phyloP scores from a whole-genome alignment of 345 rosid species.

The Populus alba region DNA sequence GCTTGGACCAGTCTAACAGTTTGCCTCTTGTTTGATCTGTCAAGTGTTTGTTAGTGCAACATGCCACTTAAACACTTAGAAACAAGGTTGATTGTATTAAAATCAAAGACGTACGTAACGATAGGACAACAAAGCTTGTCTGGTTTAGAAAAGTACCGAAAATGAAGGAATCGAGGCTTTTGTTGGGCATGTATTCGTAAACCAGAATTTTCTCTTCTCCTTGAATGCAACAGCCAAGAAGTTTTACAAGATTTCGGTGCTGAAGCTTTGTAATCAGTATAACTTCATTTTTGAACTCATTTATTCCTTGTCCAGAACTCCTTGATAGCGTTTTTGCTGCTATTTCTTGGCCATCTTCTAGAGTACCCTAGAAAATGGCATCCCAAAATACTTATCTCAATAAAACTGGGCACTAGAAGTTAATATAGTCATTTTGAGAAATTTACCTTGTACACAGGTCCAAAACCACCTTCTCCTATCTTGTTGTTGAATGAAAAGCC shows the following conservation, averaged over 20 bases:
- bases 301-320: conserved; percentile 17
- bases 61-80: too few relatives aligned
- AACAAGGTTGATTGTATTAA: too few relatives aligned
- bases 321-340: conserved; percentile 17
- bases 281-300: conserved; percentile 15
- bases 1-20: conserved; percentile 9
- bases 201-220: conserved; percentile 33
- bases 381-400: not conserved
- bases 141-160: conserved; percentile 11
- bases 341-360: conserved; percentile 10
- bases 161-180: conserved; percentile 35
- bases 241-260: conserved; percentile 8
- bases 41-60: not conserved
- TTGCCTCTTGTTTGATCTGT: conserved; percentile 4
- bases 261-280: conserved; percentile 1
- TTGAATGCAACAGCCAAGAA: conserved; percentile 35
- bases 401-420: not conserved
- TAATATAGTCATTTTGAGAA: not conserved
- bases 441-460: conserved; percentile 3
- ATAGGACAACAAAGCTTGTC: not conserved
- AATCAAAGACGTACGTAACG: too few relatives aligned
- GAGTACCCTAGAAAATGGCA: not conserved
- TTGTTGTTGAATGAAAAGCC: not conserved
- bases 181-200: conserved; percentile 36
- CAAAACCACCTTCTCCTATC: conserved; percentile 12